Evolutionary conservation across 1,284 basidiomycete genomes (phyloP).

Genomic region (Trichosporon asahii): DNA sequence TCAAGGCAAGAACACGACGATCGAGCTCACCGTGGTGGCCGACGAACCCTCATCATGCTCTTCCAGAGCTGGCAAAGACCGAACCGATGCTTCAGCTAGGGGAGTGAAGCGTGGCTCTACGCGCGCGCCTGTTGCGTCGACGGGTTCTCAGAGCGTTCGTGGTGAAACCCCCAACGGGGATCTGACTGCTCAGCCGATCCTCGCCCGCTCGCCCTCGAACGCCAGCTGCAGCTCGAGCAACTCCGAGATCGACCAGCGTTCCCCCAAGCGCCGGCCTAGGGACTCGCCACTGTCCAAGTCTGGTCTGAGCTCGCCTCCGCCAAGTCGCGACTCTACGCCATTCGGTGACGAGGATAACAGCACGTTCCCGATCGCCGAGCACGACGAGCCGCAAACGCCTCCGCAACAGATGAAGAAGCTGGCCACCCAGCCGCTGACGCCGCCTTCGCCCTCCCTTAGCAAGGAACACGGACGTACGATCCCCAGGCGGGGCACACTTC

Average conservation of each 20-base stretch:
- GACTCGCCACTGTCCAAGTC: slow-evolving; percentile 20
- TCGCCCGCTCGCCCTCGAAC: slow-evolving; percentile 21
- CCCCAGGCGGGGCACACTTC: too few species aligned
- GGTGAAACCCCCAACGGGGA: background rate
- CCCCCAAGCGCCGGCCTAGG: slow-evolving; percentile 22
- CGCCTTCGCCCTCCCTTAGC: background rate
- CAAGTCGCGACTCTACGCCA: slow-evolving; percentile 26
- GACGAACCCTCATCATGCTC: slow-evolving; percentile 7
- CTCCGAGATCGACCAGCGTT: slow-evolving; percentile 25
- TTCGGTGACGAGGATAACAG: background rate
- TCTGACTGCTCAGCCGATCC: background rate
- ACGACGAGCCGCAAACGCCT: slow-evolving; percentile 11
- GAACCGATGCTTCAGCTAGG: slow-evolving; percentile 14
- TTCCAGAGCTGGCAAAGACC: background rate
- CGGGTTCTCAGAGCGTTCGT: background rate
- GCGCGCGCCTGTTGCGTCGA: slow-evolving; percentile 17
- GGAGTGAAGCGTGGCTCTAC: slow-evolving; percentile 30
- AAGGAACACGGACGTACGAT: background rate
- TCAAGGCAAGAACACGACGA: background rate
- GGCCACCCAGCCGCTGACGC: background rate
- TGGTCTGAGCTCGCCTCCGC: slow-evolving; percentile 29
- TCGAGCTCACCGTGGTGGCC: slow-evolving; percentile 10
- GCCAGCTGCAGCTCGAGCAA: slow-evolving; percentile 23
- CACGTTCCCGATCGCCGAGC: slow-evolving; percentile 18
- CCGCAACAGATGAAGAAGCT: background rate